Conservation (phyloP, 495 filamentous ascomycete species). For the Copromyces sp. region DNA sequence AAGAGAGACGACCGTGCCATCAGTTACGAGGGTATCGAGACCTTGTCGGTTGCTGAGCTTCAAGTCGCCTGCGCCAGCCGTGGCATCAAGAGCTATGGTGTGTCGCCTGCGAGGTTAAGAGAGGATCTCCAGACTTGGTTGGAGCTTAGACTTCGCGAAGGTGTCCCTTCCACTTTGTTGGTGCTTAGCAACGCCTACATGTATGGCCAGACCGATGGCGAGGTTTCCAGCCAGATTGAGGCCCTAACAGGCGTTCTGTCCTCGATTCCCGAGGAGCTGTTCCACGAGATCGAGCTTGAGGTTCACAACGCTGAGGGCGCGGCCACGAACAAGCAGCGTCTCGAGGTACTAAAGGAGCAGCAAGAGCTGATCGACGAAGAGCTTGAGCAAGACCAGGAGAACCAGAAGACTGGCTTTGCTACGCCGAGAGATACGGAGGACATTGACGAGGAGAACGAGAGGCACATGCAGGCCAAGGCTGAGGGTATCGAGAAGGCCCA, state of each 20-base stretch:
- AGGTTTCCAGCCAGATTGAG: conserved; percentile 85
- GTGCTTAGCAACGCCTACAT: conserved; percentile 96
- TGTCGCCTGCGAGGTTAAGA: conserved; percentile 75
- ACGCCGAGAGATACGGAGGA: conserved; percentile 80
- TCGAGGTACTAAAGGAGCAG: conserved; percentile 99
- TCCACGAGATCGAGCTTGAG: conserved; percentile 98
- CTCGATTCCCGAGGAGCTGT: conserved; percentile 93
- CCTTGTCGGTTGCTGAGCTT: conserved; percentile 83
- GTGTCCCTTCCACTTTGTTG: conserved; percentile 86
- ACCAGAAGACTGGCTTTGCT: conserved; percentile 55
- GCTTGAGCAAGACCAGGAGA: conserved; percentile 77
- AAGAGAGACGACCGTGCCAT: conserved; percentile 96
- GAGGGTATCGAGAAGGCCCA: conserved; percentile 30
- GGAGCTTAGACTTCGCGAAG: conserved; percentile 84
- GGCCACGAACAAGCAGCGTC: conserved; percentile 95
- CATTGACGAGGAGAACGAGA: conserved; percentile 54
- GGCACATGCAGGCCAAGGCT: conserved; percentile 26
- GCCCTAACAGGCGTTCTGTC: conserved; percentile 85
- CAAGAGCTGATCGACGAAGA: conserved; percentile 97
- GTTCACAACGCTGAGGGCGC: conserved; percentile 95
- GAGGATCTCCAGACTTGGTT: conserved; percentile 94
- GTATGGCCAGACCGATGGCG: conserved; percentile 77
- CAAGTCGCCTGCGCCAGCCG: conserved; percentile 85
- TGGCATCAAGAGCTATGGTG: conserved; percentile 83
- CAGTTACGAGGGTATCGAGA: conserved; percentile 87